These are phyloP conservation scores for Suillus plorans DNA, from an alignment of 768 basidiomycete species.

Conservation along the genomic window DNA sequence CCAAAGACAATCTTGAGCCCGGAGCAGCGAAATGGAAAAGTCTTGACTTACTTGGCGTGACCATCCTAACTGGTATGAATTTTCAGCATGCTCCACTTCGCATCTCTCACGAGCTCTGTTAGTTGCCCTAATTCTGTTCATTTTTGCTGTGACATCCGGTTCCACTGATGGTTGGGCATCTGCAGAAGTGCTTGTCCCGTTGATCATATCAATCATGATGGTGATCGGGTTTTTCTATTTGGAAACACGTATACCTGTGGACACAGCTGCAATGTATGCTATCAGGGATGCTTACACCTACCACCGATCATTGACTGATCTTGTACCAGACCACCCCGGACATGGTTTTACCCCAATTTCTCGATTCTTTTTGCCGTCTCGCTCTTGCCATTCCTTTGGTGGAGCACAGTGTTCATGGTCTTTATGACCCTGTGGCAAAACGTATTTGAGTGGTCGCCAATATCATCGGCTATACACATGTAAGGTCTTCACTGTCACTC, in stretches of 20 bases:
- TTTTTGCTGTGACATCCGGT: constrained; percentile 45
- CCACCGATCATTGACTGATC: neutral
- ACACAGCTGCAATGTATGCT: constrained; percentile 43
- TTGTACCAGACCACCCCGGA: constrained; percentile 37
- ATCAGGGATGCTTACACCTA: neutral
- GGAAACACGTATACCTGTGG: constrained; percentile 41
- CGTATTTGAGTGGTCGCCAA: constrained; percentile 41
- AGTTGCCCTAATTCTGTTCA: constrained; percentile 34
- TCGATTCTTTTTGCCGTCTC: constrained; percentile 37
- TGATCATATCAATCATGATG: constrained; percentile 45
- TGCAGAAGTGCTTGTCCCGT: constrained; percentile 42
- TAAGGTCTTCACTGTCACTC: constrained; percentile 16
- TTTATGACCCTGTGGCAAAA: constrained; percentile 42
- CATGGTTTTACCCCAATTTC: constrained; percentile 44
- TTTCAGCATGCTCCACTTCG: neutral
- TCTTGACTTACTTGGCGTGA: constrained; percentile 41
- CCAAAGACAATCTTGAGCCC: constrained; percentile 2
- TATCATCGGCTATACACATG: constrained; percentile 41
- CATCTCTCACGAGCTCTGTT: neutral
- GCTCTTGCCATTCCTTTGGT: constrained; percentile 43
- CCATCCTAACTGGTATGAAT: constrained; percentile 35
- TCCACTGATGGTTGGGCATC: constrained; percentile 50
- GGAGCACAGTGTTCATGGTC: constrained; percentile 33
- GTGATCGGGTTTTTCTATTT: constrained; percentile 48
- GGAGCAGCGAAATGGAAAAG: constrained; percentile 23